phyloP scores from a whole-genome alignment of 2,329 filamentous ascomycete genomes.

The Nothophaeocryptopus gaeumannii region DNA sequence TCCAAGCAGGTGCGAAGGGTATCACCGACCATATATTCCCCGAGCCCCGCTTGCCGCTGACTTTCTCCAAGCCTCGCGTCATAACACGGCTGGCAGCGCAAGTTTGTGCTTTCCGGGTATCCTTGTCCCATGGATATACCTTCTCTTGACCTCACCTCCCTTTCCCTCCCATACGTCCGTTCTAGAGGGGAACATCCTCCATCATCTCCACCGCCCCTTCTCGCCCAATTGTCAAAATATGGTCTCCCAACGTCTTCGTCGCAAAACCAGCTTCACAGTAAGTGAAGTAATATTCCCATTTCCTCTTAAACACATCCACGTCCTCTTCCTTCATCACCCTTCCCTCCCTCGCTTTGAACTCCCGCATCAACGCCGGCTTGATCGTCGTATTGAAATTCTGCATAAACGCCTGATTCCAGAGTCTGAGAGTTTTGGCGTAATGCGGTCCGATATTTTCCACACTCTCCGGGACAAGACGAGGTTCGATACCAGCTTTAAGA shows the following conservation, averaged over 20 bases:
- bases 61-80: too few species aligned
- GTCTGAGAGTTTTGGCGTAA: constrained; percentile 65
- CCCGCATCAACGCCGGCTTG: constrained; percentile 55
- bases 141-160: too few species aligned
- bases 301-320: constrained; percentile 65
- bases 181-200: constrained; percentile 63
- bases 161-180: background rate
- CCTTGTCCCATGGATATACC: too few species aligned
- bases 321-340: constrained; percentile 58
- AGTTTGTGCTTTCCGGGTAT: too few species aligned
- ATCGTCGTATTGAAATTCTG: constrained; percentile 61
- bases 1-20: too few species aligned
- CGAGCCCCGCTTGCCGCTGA: too few species aligned
- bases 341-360: constrained; percentile 44
- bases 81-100: too few species aligned
- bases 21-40: too few species aligned
- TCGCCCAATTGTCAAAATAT: constrained; percentile 66
- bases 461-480: constrained; percentile 59
- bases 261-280: constrained; percentile 73
- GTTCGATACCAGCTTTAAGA: constrained; percentile 42
- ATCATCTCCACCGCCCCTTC: constrained; percentile 66
- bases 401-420: constrained; percentile 67
- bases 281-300: constrained; percentile 76
- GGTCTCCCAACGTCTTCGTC: constrained; percentile 69
- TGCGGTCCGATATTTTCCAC: constrained; percentile 73